Evolutionary conservation across 164 flowering plant genomes (phyloP), one percentile per base, ranked within the genome.

Genomic region (Santalum album): DNA sequence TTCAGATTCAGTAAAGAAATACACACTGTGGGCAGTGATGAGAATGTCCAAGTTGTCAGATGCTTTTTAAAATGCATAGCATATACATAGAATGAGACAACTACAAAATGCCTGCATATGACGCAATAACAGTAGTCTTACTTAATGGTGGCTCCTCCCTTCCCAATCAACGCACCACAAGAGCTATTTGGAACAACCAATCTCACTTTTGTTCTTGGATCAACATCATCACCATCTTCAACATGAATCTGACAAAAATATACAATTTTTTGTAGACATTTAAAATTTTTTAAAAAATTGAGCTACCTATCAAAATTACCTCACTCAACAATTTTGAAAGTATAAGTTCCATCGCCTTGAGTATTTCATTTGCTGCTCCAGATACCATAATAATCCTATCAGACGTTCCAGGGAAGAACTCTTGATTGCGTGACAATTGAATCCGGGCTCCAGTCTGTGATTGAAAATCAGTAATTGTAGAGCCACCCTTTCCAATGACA

Each of bases 81-180:
- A 38, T 16, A 38, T 38, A 10, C 42, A 12, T 14, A 38, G n/a
- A 29, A 9, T 29, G 9, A 4, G 9, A 38, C 42, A 38, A 38
- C 16, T 14, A 38, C 42, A 38, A 38, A 38, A 38, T 38, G 42
- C 42, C 17, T 14, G 9, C 14, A 38, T 12, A 38, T 48, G 40
- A 19, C 46, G 19, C 36, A 19, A 1, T 40, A 60, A 53, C 21
- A 60, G 50, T n/a, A 18, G 15, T 48, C 63, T 53, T 81, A 94
- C 99, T 84, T 94, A 65, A 94, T 94, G 35, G 78, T 94, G 25
- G 92, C 70, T 62, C 99, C 99, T 64, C 89, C 96, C 62, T 86
- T 94, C 48, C 99, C 99, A 74, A 94, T 94, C 60, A 94, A 77
- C 71, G 88, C 87, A 62, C 99, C 99, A 73, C 99, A 94, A 50